These are phyloP conservation scores for Stephanodiscus minutulus DNA, from an alignment of 108 stramenopile species.

Conservation along the genomic window DNA sequence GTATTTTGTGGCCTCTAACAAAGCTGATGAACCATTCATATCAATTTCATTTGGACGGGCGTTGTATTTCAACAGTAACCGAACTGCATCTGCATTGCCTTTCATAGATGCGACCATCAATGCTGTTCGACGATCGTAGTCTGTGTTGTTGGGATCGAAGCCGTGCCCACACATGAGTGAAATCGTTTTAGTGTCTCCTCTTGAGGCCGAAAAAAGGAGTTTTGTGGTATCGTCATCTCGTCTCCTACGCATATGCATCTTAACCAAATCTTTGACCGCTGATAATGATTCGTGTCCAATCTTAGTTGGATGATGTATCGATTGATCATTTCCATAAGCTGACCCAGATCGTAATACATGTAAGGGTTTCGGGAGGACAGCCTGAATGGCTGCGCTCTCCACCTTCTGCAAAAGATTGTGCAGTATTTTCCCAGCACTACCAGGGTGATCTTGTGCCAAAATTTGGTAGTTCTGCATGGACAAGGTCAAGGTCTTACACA, in stretches of 20 bases:
- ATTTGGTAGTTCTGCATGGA: conserved; percentile 49
- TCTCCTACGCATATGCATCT: conserved; percentile 66
- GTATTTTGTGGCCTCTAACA: conserved; percentile 64
- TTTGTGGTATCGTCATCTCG: conserved; percentile 68
- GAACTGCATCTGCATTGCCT: conserved; percentile 64
- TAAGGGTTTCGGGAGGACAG: conserved; percentile 35
- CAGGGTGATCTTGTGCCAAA: conserved; percentile 53
- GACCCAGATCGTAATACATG: conserved; percentile 49
- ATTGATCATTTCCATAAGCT: conserved; percentile 16
- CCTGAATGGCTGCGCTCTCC: conserved; percentile 17
- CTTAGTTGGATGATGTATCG: not conserved
- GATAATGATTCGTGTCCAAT: conserved; percentile 18
- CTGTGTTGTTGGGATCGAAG: conserved; percentile 69
- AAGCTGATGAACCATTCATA: conserved; percentile 66
- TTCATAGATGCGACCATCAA: conserved; percentile 77
- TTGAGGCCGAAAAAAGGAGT: conserved; percentile 65
- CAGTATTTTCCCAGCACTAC: conserved; percentile 51
- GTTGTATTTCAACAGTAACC: conserved; percentile 50
- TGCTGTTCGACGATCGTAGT: conserved; percentile 73
- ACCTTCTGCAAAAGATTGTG: conserved; percentile 54
- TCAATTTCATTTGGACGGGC: conserved; percentile 67
- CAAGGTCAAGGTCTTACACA: conserved; percentile 64
- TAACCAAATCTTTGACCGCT: conserved; percentile 55
- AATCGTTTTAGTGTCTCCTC: conserved; percentile 68
- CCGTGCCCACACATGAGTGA: conserved; percentile 66